Evolutionary conservation across 441 rosid species (phyloP).

Genomic region (Gossypium aridum): DNA sequence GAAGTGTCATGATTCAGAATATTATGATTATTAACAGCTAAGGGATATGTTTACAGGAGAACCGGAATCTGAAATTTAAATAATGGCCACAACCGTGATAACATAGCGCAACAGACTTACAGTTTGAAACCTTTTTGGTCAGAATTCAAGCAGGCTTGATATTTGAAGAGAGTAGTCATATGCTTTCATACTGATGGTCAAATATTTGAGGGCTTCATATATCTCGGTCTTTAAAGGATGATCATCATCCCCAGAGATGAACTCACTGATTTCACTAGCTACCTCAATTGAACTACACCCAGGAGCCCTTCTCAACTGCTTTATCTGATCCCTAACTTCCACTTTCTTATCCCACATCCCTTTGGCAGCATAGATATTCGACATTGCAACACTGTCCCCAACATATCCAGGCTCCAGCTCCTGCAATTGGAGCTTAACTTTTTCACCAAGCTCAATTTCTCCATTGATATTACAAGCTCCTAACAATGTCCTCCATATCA

Average conservation of each 20-base stretch:
- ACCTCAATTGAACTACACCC: conserved; percentile 36
- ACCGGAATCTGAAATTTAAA: neutral
- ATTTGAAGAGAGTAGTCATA: neutral
- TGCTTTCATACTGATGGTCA: conserved; percentile 16
- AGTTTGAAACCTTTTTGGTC: neutral
- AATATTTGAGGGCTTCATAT: conserved; percentile 16
- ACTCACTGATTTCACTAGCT: conserved; percentile 21
- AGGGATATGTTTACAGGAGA: neutral
- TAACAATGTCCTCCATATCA: conserved; percentile 31
- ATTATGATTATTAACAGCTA: neutral
- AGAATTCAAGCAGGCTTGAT: neutral
- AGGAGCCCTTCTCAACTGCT: conserved; percentile 30
- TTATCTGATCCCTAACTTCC: conserved; percentile 22
- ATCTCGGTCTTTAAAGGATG: conserved; percentile 17
- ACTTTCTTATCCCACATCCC: conserved; percentile 34
- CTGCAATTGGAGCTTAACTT: conserved; percentile 22
- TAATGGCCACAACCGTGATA: neutral
- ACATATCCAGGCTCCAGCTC: conserved; percentile 27
- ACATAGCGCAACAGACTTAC: neutral
- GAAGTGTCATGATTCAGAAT: neutral
- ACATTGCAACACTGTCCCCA: conserved; percentile 31
- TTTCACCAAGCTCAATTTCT: conserved; percentile 26
- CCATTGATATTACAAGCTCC: conserved; percentile 28
- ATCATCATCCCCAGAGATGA: conserved; percentile 24
- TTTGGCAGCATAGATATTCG: conserved; percentile 34